Percentiles rank a stretch among this genome's conserved stretches.
phyloP scores from a whole-genome alignment of 1,284 basidiomycete genomes.

The Hymenochaete sp. region DNA sequence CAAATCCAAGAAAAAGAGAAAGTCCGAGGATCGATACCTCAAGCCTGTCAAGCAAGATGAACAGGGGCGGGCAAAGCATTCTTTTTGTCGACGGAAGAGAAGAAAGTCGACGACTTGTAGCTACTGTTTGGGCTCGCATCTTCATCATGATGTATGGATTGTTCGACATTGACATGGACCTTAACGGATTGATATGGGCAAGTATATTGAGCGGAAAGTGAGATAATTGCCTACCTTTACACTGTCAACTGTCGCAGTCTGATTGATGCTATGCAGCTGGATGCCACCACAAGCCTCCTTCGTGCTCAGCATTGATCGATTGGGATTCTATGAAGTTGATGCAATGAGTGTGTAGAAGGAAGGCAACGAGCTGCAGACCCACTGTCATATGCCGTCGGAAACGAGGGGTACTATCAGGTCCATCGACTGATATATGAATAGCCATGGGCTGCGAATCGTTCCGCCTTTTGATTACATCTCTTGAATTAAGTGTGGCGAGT shows the following conservation, averaged over 20 bases:
- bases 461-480: slow-evolving; percentile 12
- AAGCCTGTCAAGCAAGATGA: not conserved
- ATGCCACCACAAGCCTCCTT: not conserved
- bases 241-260: slow-evolving; percentile 9
- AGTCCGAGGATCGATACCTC: not conserved
- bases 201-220: not conserved
- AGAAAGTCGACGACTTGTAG: too few species aligned
- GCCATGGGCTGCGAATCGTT: slow-evolving; percentile 17
- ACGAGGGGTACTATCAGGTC: slow-evolving; percentile 10
- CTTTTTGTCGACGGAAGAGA: not conserved
- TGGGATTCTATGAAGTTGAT: not conserved
- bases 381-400: slow-evolving; percentile 10
- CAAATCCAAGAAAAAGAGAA: not conserved
- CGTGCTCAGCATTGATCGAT: not conserved
- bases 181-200: not conserved
- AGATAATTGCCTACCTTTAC: slow-evolving; percentile 11
- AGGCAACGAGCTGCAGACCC: not conserved
- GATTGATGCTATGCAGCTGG: not conserved
- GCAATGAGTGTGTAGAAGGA: not conserved
- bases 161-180: slow-evolving; percentile 17
- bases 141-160: slow-evolving; percentile 14
- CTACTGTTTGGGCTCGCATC: slow-evolving; percentile 13
- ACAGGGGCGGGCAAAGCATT: not conserved
- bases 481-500: slow-evolving; percentile 16
- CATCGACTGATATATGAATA: slow-evolving; percentile 15